phyloP scores from a whole-genome alignment of 352 stramenopile species.

The Phytophthora pistaciae region DNA sequence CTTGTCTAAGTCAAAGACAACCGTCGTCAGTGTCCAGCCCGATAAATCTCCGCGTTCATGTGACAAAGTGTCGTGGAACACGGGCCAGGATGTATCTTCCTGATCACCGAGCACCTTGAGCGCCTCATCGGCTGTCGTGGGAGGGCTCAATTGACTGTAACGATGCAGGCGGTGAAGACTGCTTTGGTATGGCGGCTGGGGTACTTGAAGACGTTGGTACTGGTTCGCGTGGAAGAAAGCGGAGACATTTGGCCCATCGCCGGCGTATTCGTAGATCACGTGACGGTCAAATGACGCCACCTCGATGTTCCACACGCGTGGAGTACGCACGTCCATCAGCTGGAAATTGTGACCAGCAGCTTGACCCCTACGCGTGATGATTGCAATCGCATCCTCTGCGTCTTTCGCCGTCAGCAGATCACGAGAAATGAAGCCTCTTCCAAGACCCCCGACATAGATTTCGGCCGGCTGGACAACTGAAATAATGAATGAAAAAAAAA shows the following conservation, averaged over 20 bases:
- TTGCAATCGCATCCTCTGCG: constrained; percentile 56
- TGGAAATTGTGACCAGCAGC: constrained; percentile 82
- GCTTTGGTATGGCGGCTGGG: constrained; percentile 72
- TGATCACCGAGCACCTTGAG: constrained; percentile 76
- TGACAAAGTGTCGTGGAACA: constrained; percentile 74
- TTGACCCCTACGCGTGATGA: constrained; percentile 60
- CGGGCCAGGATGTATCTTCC: constrained; percentile 59
- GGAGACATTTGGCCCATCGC: constrained; percentile 21
- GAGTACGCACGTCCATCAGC: constrained; percentile 65
- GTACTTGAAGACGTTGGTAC: constrained; percentile 71
- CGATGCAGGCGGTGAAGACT: constrained; percentile 71
- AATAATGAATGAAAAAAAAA: not conserved
- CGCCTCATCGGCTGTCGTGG: constrained; percentile 50
- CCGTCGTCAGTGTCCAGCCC: constrained; percentile 74
- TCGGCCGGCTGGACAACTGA: constrained; percentile 74
- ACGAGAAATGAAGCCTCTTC: constrained; percentile 75
- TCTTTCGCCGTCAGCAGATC: constrained; percentile 59
- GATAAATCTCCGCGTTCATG: constrained; percentile 69
- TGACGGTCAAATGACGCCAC: constrained; percentile 70
- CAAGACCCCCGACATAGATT: constrained; percentile 65
- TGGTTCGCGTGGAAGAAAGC: constrained; percentile 82
- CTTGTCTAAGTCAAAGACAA: constrained; percentile 67
- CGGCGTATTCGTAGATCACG: constrained; percentile 49
- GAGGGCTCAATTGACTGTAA: constrained; percentile 59
- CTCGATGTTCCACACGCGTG: constrained; percentile 75